Base-by-base conservation (phyloP, 768 basidiomycete species). In the Lepiota venenata region DNA sequence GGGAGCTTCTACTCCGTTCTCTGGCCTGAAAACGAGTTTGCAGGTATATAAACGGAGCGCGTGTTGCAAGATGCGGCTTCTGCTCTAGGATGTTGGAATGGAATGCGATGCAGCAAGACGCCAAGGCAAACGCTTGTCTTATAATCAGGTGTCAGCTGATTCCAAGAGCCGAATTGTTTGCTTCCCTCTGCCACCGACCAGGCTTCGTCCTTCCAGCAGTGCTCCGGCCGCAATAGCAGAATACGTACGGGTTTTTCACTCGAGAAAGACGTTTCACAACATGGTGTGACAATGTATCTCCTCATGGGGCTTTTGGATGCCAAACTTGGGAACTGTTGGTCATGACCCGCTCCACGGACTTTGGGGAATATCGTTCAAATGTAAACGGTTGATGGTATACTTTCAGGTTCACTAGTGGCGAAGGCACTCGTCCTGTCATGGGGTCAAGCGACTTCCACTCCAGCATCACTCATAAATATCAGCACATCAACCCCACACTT, bases 271-370 rank as follows among this genome's bases (percentile, higher is more conserved):
- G 32, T 11, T 32, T 32, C 32, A 32, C 32, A n/a, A 15, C 8
- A 9, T 52, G 51, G 22, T n/a, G 51, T 45, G 51, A 44, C 32
- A 11, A 32, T 39, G 15, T 4, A 27, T 11, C 10, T 15, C 11
- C 15, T 18, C 20, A 20, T 44, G 51, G 51, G 36, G 50, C 14
- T 25, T 45, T 36, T 37, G 35, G 22, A 37, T 52, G 9, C 32
- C 32, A 52, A 38, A 52, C 51, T 52, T 45, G 21, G 32, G 43
- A 52, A 50, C 3, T 22, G 37, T n/a, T 25, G 15, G 43, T 52
- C 41, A 15, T 36, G 35, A 52, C 40, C 25, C 27, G 18, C 35
- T 29, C 51, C 51, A 52, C 15, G 22, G 20, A 42, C 39, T 32
- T 32, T 9, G 32, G 32, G 8, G 8, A 25, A 25, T 25, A 25